Evolutionary conservation across 345 rosid species (phyloP).

Genomic region (Dipteronia dyeriana): DNA sequence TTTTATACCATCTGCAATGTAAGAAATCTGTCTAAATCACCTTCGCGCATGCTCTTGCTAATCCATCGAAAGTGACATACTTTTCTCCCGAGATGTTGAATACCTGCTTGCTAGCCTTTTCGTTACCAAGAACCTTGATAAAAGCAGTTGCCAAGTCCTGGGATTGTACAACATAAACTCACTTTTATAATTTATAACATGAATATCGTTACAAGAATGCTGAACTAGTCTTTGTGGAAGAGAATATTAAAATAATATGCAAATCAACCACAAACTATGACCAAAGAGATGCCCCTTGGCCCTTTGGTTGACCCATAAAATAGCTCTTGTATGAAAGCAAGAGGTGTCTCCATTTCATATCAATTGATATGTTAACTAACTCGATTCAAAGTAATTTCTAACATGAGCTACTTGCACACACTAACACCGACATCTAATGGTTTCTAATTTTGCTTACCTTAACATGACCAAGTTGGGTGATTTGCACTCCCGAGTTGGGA

Average conservation of each 20-base stretch:
- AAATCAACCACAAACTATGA: neutral
- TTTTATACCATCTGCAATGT: neutral
- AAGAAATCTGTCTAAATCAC: constrained; percentile 33
- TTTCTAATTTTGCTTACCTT: constrained; percentile 54
- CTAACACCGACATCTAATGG: neutral
- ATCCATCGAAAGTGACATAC: constrained; percentile 85
- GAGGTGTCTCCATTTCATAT: neutral
- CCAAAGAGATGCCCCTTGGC: neutral
- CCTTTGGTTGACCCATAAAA: neutral
- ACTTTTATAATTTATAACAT: neutral
- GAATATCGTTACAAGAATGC: neutral
- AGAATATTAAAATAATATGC: neutral
- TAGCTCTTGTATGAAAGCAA: neutral
- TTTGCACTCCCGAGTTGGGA: constrained; percentile 81
- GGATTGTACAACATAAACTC: constrained; percentile 17
- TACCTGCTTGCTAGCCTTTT: constrained; percentile 81
- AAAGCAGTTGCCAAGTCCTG: constrained; percentile 94
- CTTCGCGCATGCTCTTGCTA: constrained; percentile 97
- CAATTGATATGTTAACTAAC: no score
- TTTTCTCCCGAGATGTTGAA: constrained; percentile 95
- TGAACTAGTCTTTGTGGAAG: neutral
- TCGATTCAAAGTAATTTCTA: neutral
- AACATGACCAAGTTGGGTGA: constrained; percentile 93
- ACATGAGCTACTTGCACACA: neutral
- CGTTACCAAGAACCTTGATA: constrained; percentile 72